Base-by-base conservation (phyloP, 2,329 filamentous ascomycete genomes). In the Venturia pyrina region DNA sequence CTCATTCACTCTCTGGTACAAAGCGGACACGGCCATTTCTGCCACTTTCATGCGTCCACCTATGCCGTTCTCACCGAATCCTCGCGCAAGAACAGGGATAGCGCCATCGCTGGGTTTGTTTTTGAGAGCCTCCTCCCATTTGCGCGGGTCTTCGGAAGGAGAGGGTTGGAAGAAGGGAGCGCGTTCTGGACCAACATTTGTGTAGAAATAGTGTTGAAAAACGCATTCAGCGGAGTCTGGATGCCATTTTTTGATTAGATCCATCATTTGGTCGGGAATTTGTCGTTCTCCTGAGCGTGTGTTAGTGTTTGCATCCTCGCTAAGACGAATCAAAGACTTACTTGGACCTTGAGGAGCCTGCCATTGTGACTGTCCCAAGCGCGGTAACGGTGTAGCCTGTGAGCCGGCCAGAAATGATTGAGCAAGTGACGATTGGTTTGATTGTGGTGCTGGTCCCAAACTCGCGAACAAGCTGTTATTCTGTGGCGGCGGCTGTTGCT, bases 161-260 rank as follows among this genome's bases (percentile, higher is more conserved):
- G 84, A 81, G 1, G 89, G 89, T 69, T 87, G 85, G 76, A 89
- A 93, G 75, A 89, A 92, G 13, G 89, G 89, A n/a, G 89, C 87
- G 73, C 84, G 83, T 64, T 85, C 84, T 71, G 89, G 85, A 69
- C 89, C 87, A 68, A 93, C 89, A 70, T 90, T 87, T 78, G 95
- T 95, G 82, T 95, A 96, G 75, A 95, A 91, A 79, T 93, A 93
- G 73, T 89, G 82, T 75, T 91, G 89, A 79, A 95, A 91, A 37
- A 84, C 85, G 71, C 89, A 92, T 73, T 85, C 86, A 28, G 85
- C 82, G 74, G 82, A 84, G 34, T 81, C 76, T 0, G 89, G 87
- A 68, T 89, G 82, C 90, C 90, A 95, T 78, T 93, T 92, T 67
- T 85, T 81, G 64, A 85, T 79, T 50, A 95, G 82, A 34, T 86